Evolutionary conservation across 2,329 filamentous ascomycete species (phyloP), one percentile per base, ranked within the genome.

Genomic region (Neopestalotiopsis sp.): DNA sequence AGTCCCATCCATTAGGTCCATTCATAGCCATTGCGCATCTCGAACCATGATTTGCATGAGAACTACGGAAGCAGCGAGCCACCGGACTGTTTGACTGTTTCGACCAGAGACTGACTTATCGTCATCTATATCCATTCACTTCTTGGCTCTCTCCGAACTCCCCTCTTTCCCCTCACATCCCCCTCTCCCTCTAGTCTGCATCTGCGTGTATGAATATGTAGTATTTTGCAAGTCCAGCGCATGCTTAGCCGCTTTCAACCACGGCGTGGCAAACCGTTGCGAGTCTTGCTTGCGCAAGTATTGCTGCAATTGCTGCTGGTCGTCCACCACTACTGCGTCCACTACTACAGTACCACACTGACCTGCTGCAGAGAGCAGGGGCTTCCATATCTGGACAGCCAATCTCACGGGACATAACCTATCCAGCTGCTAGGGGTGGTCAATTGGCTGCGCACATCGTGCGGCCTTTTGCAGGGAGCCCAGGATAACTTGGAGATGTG

Each of bases 361-460:
- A 7, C 17, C 10, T 34, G 45, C 45, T 58, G 58, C 45, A 60
- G 45, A 63, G 13, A 45, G 59, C 59, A 69, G 61, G 68, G 65
- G 65, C 61, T 49, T 60, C 65, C 68, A 20, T 49, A 67, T 65
- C 32, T 49, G 38, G 68, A 49, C 32, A 67, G 34, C 17, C 28
- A 61, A 67, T 62, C 32, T 61, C 30, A 38, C 32, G 13, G 59
- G 38, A 38, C 52, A 62, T 40, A 42, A 45, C 61, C 17, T n/a
- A 3, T 24, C 17, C 20, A 52, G 45, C 45, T 52, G 17, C 65
- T 30, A 67, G 40, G 34, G 49, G 49, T 49, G 57, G 42, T 52
- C 65, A 40, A 59, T 69, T 69, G 68, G 68, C 66, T 60, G 13
- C 59, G 65, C 56, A 45, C 68, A 52, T 38, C 34, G 24, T 38